Evolutionary conservation across 2,329 filamentous ascomycete species (phyloP).

Genomic region (Epichloe gansuensis): DNA sequence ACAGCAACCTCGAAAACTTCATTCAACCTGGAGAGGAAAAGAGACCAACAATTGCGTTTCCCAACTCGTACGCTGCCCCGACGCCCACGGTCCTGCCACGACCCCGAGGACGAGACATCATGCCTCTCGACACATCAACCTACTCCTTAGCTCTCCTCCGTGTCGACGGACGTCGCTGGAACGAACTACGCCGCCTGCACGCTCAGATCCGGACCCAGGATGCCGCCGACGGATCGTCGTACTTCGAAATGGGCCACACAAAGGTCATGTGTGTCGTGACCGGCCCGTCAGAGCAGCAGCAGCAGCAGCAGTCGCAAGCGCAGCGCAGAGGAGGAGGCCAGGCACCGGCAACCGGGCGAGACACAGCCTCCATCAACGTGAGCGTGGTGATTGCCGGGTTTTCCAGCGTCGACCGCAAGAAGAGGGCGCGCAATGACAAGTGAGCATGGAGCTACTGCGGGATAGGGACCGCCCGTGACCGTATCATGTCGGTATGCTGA

Average conservation of each 20-base stretch:
- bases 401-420: constrained; percentile 74
- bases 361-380: constrained; percentile 53
- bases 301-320: constrained; percentile 49
- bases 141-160: constrained; percentile 78
- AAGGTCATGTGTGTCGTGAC: constrained; percentile 89
- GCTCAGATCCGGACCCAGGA: constrained; percentile 88
- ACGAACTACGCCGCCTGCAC: constrained; percentile 81
- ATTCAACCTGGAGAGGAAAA: too few species aligned
- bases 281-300: constrained; percentile 60
- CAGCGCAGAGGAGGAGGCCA: constrained; percentile 25
- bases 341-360: constrained; percentile 31
- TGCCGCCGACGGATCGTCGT: constrained; percentile 82
- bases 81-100: too few species aligned
- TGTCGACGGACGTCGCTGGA: constrained; percentile 83
- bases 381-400: constrained; percentile 82
- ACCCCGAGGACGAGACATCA: constrained; percentile 22
- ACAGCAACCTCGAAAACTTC: too few species aligned
- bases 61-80: too few species aligned
- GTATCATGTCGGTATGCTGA: background rate
- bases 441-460: constrained; percentile 27
- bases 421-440: constrained; percentile 66
- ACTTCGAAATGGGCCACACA: constrained; percentile 95
- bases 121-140: constrained; percentile 91
- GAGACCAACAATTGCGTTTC: too few species aligned
- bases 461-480: background rate